Conservation (phyloP, 2,329 filamentous ascomycete species). For the Trichophyton mentagrophytes region DNA sequence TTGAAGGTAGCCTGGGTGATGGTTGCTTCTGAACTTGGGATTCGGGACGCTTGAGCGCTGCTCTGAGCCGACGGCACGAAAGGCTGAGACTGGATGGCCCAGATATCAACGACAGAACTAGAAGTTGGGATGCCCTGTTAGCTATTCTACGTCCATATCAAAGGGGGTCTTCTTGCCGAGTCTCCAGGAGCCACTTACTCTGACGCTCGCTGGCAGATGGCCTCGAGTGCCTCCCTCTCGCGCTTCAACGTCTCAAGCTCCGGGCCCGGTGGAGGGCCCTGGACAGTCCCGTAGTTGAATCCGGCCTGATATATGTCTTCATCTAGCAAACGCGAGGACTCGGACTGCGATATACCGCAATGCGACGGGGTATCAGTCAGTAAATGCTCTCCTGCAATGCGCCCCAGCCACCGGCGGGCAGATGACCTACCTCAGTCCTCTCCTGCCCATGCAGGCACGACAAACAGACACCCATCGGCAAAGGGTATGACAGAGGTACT, state of each 20-base stretch:
- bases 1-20: neutral
- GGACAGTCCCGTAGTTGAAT: slow-evolving; percentile 33
- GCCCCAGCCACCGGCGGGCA: neutral
- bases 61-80: slow-evolving; percentile 25
- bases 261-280: slow-evolving; percentile 26
- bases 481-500: neutral
- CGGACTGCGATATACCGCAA: slow-evolving; percentile 20
- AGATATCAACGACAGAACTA: slow-evolving; percentile 35
- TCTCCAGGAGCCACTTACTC: slow-evolving; percentile 21
- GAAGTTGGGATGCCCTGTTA: neutral
- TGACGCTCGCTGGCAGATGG: slow-evolving; percentile 36
- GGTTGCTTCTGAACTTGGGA: slow-evolving; percentile 10
- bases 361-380: neutral
- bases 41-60: slow-evolving; percentile 18
- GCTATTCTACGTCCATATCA: neutral
- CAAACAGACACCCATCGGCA: slow-evolving; percentile 33
- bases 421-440: slow-evolving; percentile 24
- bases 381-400: slow-evolving; percentile 6
- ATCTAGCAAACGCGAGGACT: slow-evolving; percentile 34
- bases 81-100: slow-evolving; percentile 32
- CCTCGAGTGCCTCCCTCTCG: slow-evolving; percentile 34
- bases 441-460: slow-evolving; percentile 34
- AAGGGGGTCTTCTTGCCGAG: neutral
- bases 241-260: slow-evolving; percentile 33
- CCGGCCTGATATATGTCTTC: slow-evolving; percentile 34